Percentiles rank a stretch among this genome's conserved stretches.
Conservation (phyloP, 352 stramenopile genomes). For the Phytophthora constricta region DNA sequence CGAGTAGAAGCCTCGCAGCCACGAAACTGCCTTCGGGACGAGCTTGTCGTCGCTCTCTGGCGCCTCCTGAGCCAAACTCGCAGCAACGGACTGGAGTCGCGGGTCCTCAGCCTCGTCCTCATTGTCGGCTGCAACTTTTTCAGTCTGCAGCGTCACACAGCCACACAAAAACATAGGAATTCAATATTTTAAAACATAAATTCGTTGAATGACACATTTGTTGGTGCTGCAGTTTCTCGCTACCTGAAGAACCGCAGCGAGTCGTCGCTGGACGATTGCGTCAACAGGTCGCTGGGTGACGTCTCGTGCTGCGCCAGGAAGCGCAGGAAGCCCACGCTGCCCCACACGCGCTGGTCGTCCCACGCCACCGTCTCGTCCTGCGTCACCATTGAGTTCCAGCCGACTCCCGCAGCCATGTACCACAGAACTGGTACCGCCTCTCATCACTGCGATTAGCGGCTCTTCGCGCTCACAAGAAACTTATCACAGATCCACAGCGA, state of each 20-base stretch:
- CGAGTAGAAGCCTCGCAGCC: slow-evolving; percentile 73
- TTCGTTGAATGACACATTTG: slow-evolving; percentile 29
- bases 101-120: slow-evolving; percentile 6
- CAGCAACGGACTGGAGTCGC: slow-evolving; percentile 27
- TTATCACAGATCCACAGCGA: neutral
- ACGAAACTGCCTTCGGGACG: slow-evolving; percentile 37
- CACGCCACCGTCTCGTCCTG: slow-evolving; percentile 27
- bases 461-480: neutral
- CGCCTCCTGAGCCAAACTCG: slow-evolving; percentile 26
- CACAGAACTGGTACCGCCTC: slow-evolving; percentile 2
- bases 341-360: slow-evolving; percentile 52
- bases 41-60: slow-evolving; percentile 15
- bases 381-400: neutral
- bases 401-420: slow-evolving; percentile 17
- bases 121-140: slow-evolving; percentile 24
- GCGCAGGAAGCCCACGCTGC: slow-evolving; percentile 52
- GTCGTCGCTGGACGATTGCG: slow-evolving; percentile 15
- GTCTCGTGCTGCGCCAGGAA: slow-evolving; percentile 68
- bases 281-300: slow-evolving; percentile 50
- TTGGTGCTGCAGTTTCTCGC: neutral
- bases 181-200: too few relatives aligned
- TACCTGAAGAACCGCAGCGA: slow-evolving; percentile 72
- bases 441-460: slow-evolving; percentile 21
- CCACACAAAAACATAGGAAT: slow-evolving; percentile 10
- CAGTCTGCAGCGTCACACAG: slow-evolving; percentile 32